Evolutionary conservation across 1,284 basidiomycete species (phyloP), one percentile per base, ranked within the genome.

Genomic region (Coniferiporia weirii): DNA sequence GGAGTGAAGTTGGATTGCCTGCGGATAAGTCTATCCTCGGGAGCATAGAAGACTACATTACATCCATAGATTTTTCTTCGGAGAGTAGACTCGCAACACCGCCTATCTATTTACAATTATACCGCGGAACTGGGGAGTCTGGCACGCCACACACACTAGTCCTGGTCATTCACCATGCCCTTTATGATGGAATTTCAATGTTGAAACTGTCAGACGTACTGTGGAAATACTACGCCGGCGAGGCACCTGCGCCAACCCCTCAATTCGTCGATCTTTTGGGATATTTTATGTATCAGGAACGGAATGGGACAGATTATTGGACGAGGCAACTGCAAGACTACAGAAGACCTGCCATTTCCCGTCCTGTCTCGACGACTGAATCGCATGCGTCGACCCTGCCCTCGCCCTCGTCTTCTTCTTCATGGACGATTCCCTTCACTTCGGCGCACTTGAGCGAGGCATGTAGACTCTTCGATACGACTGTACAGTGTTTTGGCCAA

Each of bases 121-220:
- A 71, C 62, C 68, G 50, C 34, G 62, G 46, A 4, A 35, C 15
- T 43, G 44, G 58, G 20, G 52, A 27, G 17, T 63, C 27, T 45
- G 59, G n/a, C 57, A 60, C 15, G 59, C 57, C 59, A 19, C 56
- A 63, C 54, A 62, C 62, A 19, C 69, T 81, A 3, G 71, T 79
- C 10, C 64, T 81, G 5, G 70, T 75, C 40, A 70, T 81, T 67
- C 79, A 81, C 61, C 79, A 81, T 64, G 77, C 78, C 1, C 64
- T 81, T n/a, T 81, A 81, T 60, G 79, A 81, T 60, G 79, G 79
- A 4, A 61, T 76, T 12, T 78, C 78, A 13, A 65, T 80, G 22
- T 66, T 67, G 8, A 68, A 65, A 34, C 68, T 81, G 2, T 64
- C 79, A 22, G 63, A 72, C 8, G 57, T 66, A 27, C 71, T 80